These are phyloP conservation scores for Aspergillus leporis DNA, from an alignment of 495 filamentous ascomycete genomes.

Conservation along the genomic window DNA sequence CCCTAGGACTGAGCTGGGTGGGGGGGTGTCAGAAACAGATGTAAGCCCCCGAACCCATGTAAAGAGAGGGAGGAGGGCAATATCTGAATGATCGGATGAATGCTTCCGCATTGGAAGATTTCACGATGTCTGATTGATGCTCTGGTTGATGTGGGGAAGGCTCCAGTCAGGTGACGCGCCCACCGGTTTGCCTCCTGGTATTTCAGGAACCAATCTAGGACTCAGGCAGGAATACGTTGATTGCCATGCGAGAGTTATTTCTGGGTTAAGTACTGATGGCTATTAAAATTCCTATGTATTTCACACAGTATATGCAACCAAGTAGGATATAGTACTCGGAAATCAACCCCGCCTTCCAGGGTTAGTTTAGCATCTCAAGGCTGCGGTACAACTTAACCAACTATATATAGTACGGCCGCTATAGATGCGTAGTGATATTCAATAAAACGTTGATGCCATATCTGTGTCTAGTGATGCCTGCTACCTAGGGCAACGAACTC, in stretches of 20 bases:
- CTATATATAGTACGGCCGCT: not conserved
- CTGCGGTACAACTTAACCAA: not conserved
- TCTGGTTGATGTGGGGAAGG: conserved; percentile 7
- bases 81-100: conserved; percentile 11
- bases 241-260: not conserved
- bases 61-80: conserved; percentile 17
- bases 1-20: conserved; percentile 1
- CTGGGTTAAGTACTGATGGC: not conserved
- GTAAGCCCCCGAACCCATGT: conserved; percentile 13
- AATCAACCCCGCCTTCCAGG: not conserved
- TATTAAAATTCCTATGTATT: too few species aligned
- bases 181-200: not conserved
- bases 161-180: conserved; percentile 3
- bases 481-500: too few species aligned
- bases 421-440: not conserved
- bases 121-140: conserved; percentile 5
- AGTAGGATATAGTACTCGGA: not conserved
- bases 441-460: too few species aligned
- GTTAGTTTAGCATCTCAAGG: not conserved
- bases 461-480: too few species aligned
- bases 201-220: conserved; percentile 1
- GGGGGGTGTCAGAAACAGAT: conserved; percentile 5
- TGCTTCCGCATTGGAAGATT: conserved; percentile 5
- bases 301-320: not conserved
- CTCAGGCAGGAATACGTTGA: not conserved